Evolutionary conservation across 352 stramenopile genomes (phyloP), one percentile per base, ranked within the genome.

Genomic region (Hyaloperonospora arabidopsidis): DNA sequence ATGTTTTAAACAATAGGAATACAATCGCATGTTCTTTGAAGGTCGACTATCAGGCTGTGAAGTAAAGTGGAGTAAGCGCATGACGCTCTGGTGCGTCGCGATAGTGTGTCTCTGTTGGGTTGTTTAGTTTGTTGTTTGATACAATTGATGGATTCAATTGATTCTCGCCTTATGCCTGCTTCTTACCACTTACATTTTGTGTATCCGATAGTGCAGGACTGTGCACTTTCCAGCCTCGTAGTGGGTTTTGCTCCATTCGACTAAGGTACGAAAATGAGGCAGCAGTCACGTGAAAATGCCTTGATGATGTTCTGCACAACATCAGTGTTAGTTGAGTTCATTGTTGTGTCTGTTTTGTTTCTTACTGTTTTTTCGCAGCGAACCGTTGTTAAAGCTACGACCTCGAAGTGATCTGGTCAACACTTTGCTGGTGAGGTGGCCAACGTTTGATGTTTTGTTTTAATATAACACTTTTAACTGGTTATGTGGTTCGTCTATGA

Each of bases 61-160:
- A 50, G 72, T 96, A 54, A 94, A 90, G 49, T 96, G 86, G 86
- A 94, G 83, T 64, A 86, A 75, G 50, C 79, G 82, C 52, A 96
- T 96, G 86, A 96, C 86, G 38, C 67, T 94, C 17, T 96, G 86
- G 79, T 87, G 51, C 22, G 57, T 35, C n/a, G 23, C 17, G 12
- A 17, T 52, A 5, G 19, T 38, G 18, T 22, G 8, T 49, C 4
- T 41, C 4, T 41, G 12, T 41, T 10, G 35, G 15, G 15, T 18
- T 15, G 15, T 5, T 41, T 41, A 14, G 15, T 41, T 41, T 41
- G 35, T 15, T 18, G 35, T 41, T 41, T 41, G 2, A 3, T 41
- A 14, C 13, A 7, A 7, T 29, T 29, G 25, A 29, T 8, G 3
- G 25, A 29, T n/a, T n/a, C n/a, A n/a, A n/a, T n/a, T n/a, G n/a